Evolutionary conservation across 371 early-diverging fungal genomes (phyloP).

Genomic region (Mortierella polycephala): DNA sequence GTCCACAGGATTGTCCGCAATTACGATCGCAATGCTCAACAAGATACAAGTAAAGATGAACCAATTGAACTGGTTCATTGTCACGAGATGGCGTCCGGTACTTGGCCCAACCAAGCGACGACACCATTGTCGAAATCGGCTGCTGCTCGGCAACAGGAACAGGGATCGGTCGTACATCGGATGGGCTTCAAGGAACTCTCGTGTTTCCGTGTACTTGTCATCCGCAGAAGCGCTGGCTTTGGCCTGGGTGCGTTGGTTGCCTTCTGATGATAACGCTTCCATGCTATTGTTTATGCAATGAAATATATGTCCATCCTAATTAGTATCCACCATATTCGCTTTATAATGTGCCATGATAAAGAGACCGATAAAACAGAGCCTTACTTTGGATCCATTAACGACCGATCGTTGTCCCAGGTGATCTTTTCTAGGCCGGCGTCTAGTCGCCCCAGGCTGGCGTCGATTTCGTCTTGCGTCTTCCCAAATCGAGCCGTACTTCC

Average conservation of each 20-base stretch:
- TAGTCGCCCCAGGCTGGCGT: conserved; percentile 40
- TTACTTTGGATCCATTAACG: conserved; percentile 23
- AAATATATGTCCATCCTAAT: too few relatives aligned
- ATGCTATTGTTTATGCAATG: too few relatives aligned
- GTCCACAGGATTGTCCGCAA: conserved; percentile 67
- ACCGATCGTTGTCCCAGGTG: conserved; percentile 31
- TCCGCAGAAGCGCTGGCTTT: conserved; percentile 55
- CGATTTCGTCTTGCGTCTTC: conserved; percentile 44
- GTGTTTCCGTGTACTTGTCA: conserved; percentile 54
- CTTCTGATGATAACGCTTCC: conserved; percentile 16
- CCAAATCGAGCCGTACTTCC: conserved; percentile 29
- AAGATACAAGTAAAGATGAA: conserved; percentile 55
- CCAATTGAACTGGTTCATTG: conserved; percentile 56
- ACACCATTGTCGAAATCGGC: conserved; percentile 67
- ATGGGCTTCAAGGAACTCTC: conserved; percentile 68
- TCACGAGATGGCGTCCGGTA: conserved; percentile 29
- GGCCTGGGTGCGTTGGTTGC: conserved; percentile 17
- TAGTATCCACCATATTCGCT: too few relatives aligned
- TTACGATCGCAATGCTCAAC: conserved; percentile 56
- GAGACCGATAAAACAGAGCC: neutral
- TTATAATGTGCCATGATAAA: too few relatives aligned
- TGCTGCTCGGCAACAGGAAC: conserved; percentile 63
- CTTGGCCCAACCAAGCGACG: conserved; percentile 67
- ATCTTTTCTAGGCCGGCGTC: conserved; percentile 49
- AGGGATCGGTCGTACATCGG: conserved; percentile 73